Base-by-base conservation (phyloP, 371 early-diverging fungal genomes). In the Mucor lusitanicus region DNA sequence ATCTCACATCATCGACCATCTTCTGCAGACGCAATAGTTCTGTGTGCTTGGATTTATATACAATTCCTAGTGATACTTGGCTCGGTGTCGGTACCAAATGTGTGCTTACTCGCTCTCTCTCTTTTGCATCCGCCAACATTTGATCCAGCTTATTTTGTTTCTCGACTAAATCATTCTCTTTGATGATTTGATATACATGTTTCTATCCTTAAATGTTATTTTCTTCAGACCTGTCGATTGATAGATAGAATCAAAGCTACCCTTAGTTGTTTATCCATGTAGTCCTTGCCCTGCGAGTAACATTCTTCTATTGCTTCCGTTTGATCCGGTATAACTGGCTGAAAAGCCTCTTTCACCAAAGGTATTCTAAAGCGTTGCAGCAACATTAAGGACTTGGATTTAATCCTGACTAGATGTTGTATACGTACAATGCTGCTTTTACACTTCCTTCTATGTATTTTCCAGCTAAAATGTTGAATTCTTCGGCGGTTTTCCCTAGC, bases 341-440 rank as follows among this genome's bases (percentile, higher is more conserved):
- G 30, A n/a, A 30, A 55, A 9, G 30, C 28, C 28, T 55, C 17
- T 30, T 17, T 30, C 32, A 55, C 17, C 4, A 15, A 4, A 27
- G 55, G 55, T 32, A 55, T 17, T 23, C 55, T 55, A 55, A 8
- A 23, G 12, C 11, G 23, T 25, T 12, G 8, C 11, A 23, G 21
- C 21, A 50, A 50, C 11, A 28, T 15, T 32, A 1, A 55, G 32
- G 27, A 1, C n/a, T 32, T 30, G 2, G 6, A 55, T 32, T 55
- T 2, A 28, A 30, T 28, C 3, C n/a, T 32, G 7, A 1, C 7
- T 13, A 17, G 6, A 7, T 32, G 30, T n/a, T 30, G 6, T 32
- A 15, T 59, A 59, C 17, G 11, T 59, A 59, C 59, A 35, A 2
- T 59, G 35, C 40, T 59, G 59, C 59, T 39, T 27, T 59, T 23